Conservation (phyloP, 768 basidiomycete genomes). For the Pleurotus ostreatus region DNA sequence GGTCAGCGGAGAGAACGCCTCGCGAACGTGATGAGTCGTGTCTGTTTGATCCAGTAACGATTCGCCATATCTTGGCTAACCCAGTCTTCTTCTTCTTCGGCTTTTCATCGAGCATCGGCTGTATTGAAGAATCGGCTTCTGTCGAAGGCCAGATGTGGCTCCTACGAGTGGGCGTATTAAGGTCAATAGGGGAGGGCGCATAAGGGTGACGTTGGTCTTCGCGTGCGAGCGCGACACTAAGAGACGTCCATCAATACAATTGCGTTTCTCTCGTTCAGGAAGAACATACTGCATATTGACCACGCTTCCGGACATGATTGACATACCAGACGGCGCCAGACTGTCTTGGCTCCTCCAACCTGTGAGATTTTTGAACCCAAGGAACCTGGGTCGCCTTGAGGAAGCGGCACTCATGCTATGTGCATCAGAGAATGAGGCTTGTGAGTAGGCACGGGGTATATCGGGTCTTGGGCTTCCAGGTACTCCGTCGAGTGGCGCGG, state of each 20-base stretch:
- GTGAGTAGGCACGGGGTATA: slow-evolving; percentile 65
- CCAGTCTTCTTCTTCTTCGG: slow-evolving; percentile 78
- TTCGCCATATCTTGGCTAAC: slow-evolving; percentile 76
- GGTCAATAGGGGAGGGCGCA: slow-evolving; percentile 30
- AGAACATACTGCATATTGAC: slow-evolving; percentile 84
- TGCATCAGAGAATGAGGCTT: slow-evolving; percentile 77
- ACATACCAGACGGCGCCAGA: slow-evolving; percentile 73
- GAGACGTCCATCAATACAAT: slow-evolving; percentile 11
- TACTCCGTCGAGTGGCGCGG: slow-evolving; percentile 22
- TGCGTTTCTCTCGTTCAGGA: slow-evolving; percentile 4
- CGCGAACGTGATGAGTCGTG: slow-evolving; percentile 25
- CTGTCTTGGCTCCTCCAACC: slow-evolving; percentile 82
- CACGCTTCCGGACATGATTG: slow-evolving; percentile 84
- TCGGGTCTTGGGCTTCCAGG: slow-evolving; percentile 56
- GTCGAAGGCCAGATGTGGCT: slow-evolving; percentile 50
- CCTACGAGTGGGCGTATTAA: slow-evolving; percentile 33
- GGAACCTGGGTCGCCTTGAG: slow-evolving; percentile 71
- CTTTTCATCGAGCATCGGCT: slow-evolving; percentile 34
- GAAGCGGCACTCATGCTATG: slow-evolving; percentile 69
- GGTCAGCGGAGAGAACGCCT: slow-evolving; percentile 33
- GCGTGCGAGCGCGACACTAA: slow-evolving; percentile 74
- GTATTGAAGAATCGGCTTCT: slow-evolving; percentile 18
- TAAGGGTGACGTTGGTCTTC: slow-evolving; percentile 38
- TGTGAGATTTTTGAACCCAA: slow-evolving; percentile 66
- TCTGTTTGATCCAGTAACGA: slow-evolving; percentile 61